These are phyloP conservation scores for Silene latifolia DNA, from an alignment of 148 eudicot species.

Conservation along the genomic window DNA sequence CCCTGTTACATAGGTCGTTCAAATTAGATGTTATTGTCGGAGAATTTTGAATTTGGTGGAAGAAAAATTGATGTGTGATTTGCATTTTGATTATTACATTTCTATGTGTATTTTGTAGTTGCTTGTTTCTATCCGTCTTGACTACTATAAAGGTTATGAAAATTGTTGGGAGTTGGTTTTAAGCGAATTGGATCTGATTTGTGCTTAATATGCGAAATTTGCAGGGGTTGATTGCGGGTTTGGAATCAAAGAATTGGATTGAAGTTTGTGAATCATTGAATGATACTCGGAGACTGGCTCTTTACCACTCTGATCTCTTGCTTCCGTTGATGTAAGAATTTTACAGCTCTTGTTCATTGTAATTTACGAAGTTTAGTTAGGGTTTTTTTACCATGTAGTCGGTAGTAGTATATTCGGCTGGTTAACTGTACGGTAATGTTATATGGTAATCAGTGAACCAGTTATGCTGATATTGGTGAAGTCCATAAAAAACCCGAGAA, in stretches of 20 bases:
- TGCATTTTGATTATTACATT: no score
- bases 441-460: slow-evolving; percentile 48
- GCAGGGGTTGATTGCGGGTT: slow-evolving; percentile 69
- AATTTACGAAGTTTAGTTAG: not conserved
- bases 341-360: not conserved
- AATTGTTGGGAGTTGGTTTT: not conserved
- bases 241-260: slow-evolving; percentile 92
- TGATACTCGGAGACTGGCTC: slow-evolving; percentile 59
- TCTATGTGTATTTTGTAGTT: not conserved
- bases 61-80: not conserved
- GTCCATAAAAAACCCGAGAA: slow-evolving; percentile 94
- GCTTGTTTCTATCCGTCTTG: not conserved
- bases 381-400: no score
- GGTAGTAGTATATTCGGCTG: not conserved
- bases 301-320: slow-evolving; percentile 57
- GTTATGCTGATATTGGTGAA: slow-evolving; percentile 68
- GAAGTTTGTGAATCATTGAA: slow-evolving; percentile 79
- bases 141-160: not conserved
- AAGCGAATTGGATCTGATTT: not conserved
- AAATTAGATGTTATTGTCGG: not conserved
- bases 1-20: not conserved
- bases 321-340: slow-evolving; percentile 68
- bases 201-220: not conserved
- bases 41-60: not conserved
- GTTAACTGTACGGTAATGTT: not conserved